These are phyloP conservation scores for Ilex aquifolium DNA, from an alignment of 257 asterid genomes.

Conservation along the genomic window DNA sequence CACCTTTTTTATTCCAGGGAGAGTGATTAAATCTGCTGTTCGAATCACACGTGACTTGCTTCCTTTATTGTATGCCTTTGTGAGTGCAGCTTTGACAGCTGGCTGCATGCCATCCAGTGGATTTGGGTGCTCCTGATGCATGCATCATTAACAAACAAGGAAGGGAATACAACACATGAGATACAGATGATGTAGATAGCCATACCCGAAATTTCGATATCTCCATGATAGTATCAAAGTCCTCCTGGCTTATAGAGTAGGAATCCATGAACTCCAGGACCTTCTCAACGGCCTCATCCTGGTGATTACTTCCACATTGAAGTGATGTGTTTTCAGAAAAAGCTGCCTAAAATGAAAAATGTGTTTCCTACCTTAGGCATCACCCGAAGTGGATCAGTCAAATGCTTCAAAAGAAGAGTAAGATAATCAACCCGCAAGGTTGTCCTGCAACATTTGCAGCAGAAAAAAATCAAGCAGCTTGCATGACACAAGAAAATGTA, in stretches of 20 bases:
- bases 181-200: background rate
- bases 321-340: slow-evolving; percentile 9
- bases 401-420: slow-evolving; percentile 57
- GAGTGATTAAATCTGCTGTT: slow-evolving; percentile 75
- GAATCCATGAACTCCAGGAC: slow-evolving; percentile 88
- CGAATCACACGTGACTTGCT: slow-evolving; percentile 75
- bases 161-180: background rate
- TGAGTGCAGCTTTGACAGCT: slow-evolving; percentile 81
- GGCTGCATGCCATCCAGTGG: slow-evolving; percentile 87
- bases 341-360: background rate
- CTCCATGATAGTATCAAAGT: slow-evolving; percentile 77
- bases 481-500: background rate
- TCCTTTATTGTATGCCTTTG: slow-evolving; percentile 90
- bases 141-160: slow-evolving; percentile 1
- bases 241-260: slow-evolving; percentile 85
- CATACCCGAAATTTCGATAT: slow-evolving; percentile 78
- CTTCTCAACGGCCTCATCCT: slow-evolving; percentile 92
- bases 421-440: slow-evolving; percentile 77
- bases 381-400: slow-evolving; percentile 65
- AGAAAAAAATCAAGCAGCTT: slow-evolving; percentile 11
- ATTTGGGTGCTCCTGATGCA: slow-evolving; percentile 66
- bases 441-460: slow-evolving; percentile 40
- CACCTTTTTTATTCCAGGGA: slow-evolving; percentile 85
- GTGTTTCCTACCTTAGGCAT: slow-evolving; percentile 55
- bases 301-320: slow-evolving; percentile 17